A percentile compares a stretch with the other conserved stretches of the same genome.
Conservation (phyloP, 495 filamentous ascomycete genomes). For the Neurospora pannonica region DNA sequence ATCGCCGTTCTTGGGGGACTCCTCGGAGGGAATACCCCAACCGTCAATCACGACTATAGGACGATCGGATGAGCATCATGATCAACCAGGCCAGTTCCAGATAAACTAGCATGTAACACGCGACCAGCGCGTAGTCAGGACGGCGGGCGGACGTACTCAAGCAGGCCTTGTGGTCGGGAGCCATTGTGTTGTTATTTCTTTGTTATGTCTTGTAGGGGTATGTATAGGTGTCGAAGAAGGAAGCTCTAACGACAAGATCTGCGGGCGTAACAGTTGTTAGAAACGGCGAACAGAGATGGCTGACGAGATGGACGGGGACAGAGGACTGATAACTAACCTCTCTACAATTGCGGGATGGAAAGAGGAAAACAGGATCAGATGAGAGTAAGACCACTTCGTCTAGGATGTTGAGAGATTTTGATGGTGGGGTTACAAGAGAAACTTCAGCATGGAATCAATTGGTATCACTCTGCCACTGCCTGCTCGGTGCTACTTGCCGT, state of each 20-base stretch:
- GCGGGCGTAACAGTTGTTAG: neutral
- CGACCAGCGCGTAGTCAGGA: slow-evolving; percentile 35
- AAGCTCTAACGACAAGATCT: neutral
- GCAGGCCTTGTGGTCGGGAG: slow-evolving; percentile 84
- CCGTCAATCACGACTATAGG: slow-evolving; percentile 87
- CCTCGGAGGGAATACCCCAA: slow-evolving; percentile 79
- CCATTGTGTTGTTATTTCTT: slow-evolving; percentile 44
- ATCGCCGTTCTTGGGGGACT: slow-evolving; percentile 76
- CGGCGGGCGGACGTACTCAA: slow-evolving; percentile 56
- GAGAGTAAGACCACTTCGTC: neutral
- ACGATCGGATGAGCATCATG: slow-evolving; percentile 33
- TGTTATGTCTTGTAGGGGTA: neutral
- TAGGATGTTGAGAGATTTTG: neutral
- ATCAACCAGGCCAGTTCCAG: slow-evolving; percentile 47
- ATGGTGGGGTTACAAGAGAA: neutral
- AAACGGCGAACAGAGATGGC: neutral
- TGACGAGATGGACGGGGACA: neutral
- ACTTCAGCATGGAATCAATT: neutral
- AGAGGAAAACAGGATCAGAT: neutral
- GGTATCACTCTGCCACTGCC: neutral
- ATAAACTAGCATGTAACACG: slow-evolving; percentile 39
- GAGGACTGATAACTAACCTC: neutral
- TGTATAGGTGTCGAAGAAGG: neutral
- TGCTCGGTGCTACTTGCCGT: neutral
- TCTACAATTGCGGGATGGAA: neutral